These are phyloP conservation scores for Cytospora chrysosperma DNA, from an alignment of 2,329 filamentous ascomycete species.

Conservation along the genomic window DNA sequence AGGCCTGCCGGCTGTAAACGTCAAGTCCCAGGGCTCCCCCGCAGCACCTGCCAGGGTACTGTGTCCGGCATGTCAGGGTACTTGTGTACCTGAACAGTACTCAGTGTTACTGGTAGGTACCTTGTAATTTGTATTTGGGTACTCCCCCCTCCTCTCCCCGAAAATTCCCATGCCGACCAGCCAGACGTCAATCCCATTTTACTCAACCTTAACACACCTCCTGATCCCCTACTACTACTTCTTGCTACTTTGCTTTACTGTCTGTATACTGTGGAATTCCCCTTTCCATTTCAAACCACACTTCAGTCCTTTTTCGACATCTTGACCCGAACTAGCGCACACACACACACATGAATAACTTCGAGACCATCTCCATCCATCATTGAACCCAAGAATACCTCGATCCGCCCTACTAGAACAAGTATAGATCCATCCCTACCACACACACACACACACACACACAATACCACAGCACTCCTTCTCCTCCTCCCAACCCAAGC, in stretches of 20 bases:
- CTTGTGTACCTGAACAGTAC: neutral
- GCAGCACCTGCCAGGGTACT: neutral
- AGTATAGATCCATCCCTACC: neutral
- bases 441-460: neutral
- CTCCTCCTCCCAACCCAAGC: neutral
- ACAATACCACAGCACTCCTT: neutral
- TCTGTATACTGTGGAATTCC: neutral
- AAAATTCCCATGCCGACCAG: neutral
- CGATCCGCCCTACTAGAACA: neutral
- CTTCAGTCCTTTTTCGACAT: neutral
- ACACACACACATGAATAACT: neutral
- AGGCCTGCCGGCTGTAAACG: neutral
- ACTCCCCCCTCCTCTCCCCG: neutral
- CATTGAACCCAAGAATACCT: neutral
- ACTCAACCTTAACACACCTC: neutral
- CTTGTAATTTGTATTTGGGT: neutral
- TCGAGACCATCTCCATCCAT: neutral
- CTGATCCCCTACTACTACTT: neutral
- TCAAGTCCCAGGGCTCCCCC: neutral
- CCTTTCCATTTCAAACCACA: neutral
- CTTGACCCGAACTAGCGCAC: neutral
- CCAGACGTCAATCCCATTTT: neutral
- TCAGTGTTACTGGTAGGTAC: neutral
- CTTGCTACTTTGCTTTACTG: neutral
- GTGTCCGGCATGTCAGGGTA: neutral